phyloP scores from a whole-genome alignment of 2,329 filamentous ascomycete species.

The Thielaviopsis ethacetica region DNA sequence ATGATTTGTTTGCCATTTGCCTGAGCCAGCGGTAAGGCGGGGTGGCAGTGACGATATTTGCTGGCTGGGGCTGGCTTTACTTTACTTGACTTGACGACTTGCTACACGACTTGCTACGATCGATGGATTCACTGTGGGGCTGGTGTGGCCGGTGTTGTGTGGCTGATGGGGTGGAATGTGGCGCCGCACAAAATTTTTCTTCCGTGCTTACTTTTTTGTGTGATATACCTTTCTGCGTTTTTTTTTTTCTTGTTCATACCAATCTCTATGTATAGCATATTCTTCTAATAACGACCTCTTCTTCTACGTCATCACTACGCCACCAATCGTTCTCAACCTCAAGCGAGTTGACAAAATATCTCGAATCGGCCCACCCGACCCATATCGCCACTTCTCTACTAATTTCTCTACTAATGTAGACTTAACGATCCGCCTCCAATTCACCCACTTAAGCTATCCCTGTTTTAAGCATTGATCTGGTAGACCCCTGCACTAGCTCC shows the following conservation, averaged over 20 bases:
- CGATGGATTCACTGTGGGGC: not conserved
- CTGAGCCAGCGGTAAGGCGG: constrained; percentile 4
- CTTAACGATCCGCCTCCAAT: not conserved
- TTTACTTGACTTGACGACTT: not conserved
- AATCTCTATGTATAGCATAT: not conserved
- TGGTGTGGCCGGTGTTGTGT: not conserved
- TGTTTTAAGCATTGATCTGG: not conserved
- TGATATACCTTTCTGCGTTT: not conserved
- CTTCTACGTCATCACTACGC: too few relatives aligned
- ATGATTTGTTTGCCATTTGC: constrained; percentile 22
- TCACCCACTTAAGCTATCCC: too few relatives aligned
- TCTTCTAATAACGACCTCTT: too few relatives aligned
- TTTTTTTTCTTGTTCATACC: not conserved
- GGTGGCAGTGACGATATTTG: not conserved
- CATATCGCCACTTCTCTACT: not conserved
- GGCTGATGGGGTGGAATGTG: not conserved
- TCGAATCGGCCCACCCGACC: too few relatives aligned
- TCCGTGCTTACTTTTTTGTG: not conserved
- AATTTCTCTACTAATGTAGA: not conserved
- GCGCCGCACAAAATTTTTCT: not conserved
- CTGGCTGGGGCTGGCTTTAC: not conserved
- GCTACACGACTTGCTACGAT: not conserved
- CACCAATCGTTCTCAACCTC: too few relatives aligned
- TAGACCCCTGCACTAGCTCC: not conserved
- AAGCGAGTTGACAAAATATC: too few relatives aligned